Base-by-base conservation (phyloP, 768 basidiomycete genomes). In the Gloeopeniophorella convolvens region DNA sequence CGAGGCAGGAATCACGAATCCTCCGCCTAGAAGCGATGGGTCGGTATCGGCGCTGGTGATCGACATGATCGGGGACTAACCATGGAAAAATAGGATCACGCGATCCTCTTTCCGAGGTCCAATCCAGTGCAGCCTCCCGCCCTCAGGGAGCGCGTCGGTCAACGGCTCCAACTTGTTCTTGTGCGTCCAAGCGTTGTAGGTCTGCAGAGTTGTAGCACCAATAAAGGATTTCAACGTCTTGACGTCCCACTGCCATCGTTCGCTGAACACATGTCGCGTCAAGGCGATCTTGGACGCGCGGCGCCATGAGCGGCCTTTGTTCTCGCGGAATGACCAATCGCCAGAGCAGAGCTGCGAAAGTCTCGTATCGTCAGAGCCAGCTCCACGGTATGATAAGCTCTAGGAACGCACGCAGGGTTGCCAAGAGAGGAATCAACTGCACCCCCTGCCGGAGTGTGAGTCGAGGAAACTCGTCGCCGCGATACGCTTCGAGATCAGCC, bases 61-160 rank as follows among this genome's bases (percentile, higher is more conserved):
- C 27, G 43, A 5, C 9, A n/a, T n/a, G 20, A 10, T 10, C 2
- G 3, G 20, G 30, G 11, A 13, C 48, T 11, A 12, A 53, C 51
- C 51, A 4, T 36, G 41, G 24, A 54, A 35, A 18, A 24, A 54
- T 10, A 54, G 36, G 4, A 54, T 5, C 23, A 54, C 42, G 4
- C 40, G 51, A 10, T 51, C 41, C 16, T 30, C 9, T 13, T 18
- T 21, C 3, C 48, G 32, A 6, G 51, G 45, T 2, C 42, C 52
- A 40, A 54, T 23, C 52, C 48, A 43, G n/a, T 51, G 48, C 16
- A 53, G 11, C 16, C n/a, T 36, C 26, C 47, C 48, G 4, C 48
- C 48, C 4, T 51, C 48, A 4, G 34, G 10, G 3, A 51, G 28
- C 18, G 32, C 41, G 11, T 50, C 41, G 2, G 48, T 50, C 12